phyloP scores from a whole-genome alignment of 371 early-diverging fungal genomes.

The Syncephalastrum sp. region DNA sequence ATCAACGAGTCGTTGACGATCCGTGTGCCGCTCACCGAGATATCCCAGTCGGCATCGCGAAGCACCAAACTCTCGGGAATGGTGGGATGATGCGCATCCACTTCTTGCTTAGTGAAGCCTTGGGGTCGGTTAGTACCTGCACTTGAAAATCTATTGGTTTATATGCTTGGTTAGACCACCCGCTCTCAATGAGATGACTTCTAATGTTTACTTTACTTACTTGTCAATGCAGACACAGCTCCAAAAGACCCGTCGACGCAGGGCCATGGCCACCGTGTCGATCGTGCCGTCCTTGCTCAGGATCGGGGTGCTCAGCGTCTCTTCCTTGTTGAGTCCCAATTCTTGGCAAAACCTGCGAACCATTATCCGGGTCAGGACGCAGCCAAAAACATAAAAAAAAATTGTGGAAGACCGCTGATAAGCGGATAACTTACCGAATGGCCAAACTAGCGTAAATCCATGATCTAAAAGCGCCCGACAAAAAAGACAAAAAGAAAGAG shows the following conservation, averaged over 20 bases:
- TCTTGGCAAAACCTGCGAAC: conserved; percentile 51
- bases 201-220: conserved; percentile 16
- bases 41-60: conserved; percentile 26
- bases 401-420: no score
- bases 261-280: conserved; percentile 53
- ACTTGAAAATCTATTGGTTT: conserved; percentile 27
- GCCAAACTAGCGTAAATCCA: conserved; percentile 70
- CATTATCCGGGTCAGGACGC: not conserved
- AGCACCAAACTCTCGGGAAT: conserved; percentile 47
- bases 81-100: conserved; percentile 50
- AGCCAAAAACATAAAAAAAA: no score
- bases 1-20: conserved; percentile 34
- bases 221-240: conserved; percentile 52
- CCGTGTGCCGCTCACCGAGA: conserved; percentile 25
- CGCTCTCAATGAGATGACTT: not conserved
- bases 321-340: conserved; percentile 57
- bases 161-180: not conserved
- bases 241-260: conserved; percentile 62
- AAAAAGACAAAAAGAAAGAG: no score
- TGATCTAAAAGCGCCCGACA: conserved; percentile 24
- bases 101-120: conserved; percentile 55
- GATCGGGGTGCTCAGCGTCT: conserved; percentile 32
- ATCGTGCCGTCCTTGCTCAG: conserved; percentile 27
- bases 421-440: conserved; percentile 24
- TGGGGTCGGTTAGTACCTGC: conserved; percentile 60